Conservation (phyloP, 2,329 filamentous ascomycete species). For the Colletotrichum filicis region DNA sequence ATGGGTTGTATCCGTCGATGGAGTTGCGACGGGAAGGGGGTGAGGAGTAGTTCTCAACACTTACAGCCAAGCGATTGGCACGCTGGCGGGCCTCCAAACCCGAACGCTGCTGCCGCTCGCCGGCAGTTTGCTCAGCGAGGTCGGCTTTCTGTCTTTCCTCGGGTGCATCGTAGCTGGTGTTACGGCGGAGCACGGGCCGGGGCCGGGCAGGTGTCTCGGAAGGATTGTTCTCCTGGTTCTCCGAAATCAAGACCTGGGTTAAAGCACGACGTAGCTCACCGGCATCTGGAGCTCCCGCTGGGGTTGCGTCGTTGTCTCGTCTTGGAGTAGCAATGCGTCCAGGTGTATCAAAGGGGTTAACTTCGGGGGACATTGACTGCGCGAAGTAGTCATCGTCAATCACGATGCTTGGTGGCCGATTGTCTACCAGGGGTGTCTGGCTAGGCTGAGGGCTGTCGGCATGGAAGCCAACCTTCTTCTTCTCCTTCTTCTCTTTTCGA, state of each 20-base stretch:
- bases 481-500: constrained; percentile 54
- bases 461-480: constrained; percentile 52
- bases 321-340: neutral
- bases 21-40: constrained; percentile 36
- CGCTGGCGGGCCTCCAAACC: constrained; percentile 53
- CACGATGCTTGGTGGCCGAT: constrained; percentile 45
- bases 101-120: constrained; percentile 50
- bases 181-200: constrained; percentile 53
- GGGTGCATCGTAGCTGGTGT: constrained; percentile 55
- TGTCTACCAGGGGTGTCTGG: neutral
- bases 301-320: constrained; percentile 30
- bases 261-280: constrained; percentile 50
- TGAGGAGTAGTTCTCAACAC: constrained; percentile 51
- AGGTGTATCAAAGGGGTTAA: constrained; percentile 30
- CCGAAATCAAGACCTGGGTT: constrained; percentile 50
- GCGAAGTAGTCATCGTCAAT: constrained; percentile 36
- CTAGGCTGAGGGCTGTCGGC: neutral
- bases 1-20: constrained; percentile 15
- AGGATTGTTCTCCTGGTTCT: constrained; percentile 35
- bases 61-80: constrained; percentile 51
- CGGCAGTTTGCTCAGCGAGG: constrained; percentile 49
- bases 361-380: constrained; percentile 19
- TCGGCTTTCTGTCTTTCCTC: constrained; percentile 53
- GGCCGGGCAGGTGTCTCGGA: constrained; percentile 39
- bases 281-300: constrained; percentile 50